Percentiles rank a stretch among this genome's conserved stretches.
Conservation (phyloP, 768 basidiomycete species). For the Amanita phalloides region DNA sequence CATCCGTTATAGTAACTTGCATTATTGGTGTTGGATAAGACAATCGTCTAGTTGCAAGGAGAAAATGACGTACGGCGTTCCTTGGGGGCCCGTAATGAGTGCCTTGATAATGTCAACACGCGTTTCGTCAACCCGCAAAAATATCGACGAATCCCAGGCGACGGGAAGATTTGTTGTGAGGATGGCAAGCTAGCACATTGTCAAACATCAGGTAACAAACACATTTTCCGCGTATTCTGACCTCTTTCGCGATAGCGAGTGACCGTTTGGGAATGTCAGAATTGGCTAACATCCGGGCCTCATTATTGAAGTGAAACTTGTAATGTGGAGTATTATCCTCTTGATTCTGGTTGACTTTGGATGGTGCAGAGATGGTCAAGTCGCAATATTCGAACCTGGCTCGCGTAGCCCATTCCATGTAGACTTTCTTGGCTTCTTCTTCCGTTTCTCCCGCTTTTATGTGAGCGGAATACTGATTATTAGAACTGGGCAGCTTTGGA, state of each 20-base stretch:
- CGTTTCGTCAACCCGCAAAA: conserved; percentile 85
- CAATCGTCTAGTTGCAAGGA: not conserved
- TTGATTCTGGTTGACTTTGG: conserved; percentile 15
- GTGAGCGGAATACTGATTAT: conserved; percentile 16
- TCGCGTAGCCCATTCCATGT: conserved; percentile 76
- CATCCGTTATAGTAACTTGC: conserved; percentile 84
- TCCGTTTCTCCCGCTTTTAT: conserved; percentile 51
- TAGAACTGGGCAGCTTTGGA: conserved; percentile 56
- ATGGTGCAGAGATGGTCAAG: conserved; percentile 38
- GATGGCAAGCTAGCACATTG: conserved; percentile 64
- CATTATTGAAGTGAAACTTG: conserved; percentile 75
- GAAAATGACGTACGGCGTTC: conserved; percentile 63
- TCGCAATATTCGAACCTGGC: conserved; percentile 91
- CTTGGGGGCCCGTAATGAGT: conserved; percentile 87
- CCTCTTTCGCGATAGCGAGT: conserved; percentile 93
- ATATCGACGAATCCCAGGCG: conserved; percentile 91
- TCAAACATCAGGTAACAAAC: not conserved
- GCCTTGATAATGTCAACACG: conserved; percentile 89
- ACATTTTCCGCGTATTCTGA: conserved; percentile 13
- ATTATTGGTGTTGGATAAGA: not conserved
- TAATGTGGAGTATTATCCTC: conserved; percentile 57
- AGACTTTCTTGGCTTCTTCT: conserved; percentile 56
- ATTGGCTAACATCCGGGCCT: conserved; percentile 74
- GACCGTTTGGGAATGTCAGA: conserved; percentile 88
- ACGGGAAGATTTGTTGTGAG: conserved; percentile 92